Base-by-base conservation (phyloP, 2,329 filamentous ascomycete genomes). In the Monosporascus sp. region DNA sequence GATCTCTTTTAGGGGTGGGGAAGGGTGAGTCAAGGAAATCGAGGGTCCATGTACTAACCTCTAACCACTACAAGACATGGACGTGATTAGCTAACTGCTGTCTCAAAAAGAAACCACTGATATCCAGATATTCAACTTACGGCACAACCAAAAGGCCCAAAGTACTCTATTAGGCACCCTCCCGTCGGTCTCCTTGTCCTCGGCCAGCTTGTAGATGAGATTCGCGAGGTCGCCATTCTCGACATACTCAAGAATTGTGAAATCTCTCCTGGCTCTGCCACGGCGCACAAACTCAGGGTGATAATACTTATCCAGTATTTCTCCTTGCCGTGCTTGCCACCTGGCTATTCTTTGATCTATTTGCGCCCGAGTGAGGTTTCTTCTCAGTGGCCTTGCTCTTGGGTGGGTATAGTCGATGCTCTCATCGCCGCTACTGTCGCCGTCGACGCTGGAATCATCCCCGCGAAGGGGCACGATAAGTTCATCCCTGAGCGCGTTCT, bases 181-280 rank as follows among this genome's bases (percentile, higher is more conserved):
- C 17, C 11, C 11, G 24, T 35, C 14, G 31, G 11, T 35, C 9
- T 14, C 11, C 31, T 35, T 35, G 31, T 35, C 31, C 31, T 35
- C 31, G 31, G 31, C 9, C 14, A 60, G 55, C 35, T 54, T 60
- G 1, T 11, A 0, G 24, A 62, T 58, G 5, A 64, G 46, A 7
- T 4, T n/a, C 17, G 20, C 44, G 17, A 64, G 49, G 37, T 31
- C 54, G 6, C 62, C 62, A 41, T 60, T 50, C 9, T 54, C 48
- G 2, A 62, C 0, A 35, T 60, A 63, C 46, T 64, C 61, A 47
- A 61, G 50, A 14, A 60, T 17, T 1, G 62, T 51, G 24, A 54
- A 58, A 31, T 61, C 53, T 6, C 6, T 47, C 37, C 48, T 35
- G 9, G 9, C 31, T 35, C 31, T 5, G 31, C 11, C 31, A 14